Conservation (phyloP, 1,284 basidiomycete genomes). For the Earliella scabrosa region DNA sequence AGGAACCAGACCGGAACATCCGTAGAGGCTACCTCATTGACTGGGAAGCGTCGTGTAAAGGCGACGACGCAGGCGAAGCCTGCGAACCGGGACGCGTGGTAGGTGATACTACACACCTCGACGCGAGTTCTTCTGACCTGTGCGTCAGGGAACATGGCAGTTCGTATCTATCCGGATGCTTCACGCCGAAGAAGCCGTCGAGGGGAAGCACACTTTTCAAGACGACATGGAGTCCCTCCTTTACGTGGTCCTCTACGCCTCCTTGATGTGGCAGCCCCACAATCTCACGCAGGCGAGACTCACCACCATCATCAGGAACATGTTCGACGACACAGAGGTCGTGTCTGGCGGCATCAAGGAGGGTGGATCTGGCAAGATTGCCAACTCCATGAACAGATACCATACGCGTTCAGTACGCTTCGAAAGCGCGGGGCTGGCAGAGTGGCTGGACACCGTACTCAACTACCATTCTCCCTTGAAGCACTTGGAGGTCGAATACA, state of each 20-base stretch:
- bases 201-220: conserved; percentile 1
- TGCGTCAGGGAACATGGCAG: conserved; percentile 16
- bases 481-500: background rate
- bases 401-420: background rate
- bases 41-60: conserved; percentile 5
- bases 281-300: background rate
- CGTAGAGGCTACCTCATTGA: conserved; percentile 11
- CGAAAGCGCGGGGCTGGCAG: background rate
- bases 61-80: background rate
- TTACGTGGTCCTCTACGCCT: conserved; percentile 19
- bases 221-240: conserved; percentile 22
- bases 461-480: conserved; percentile 2
- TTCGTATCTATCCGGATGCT: conserved; percentile 6
- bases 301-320: background rate
- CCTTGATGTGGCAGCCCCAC: conserved; percentile 10
- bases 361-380: conserved; percentile 4
- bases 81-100: background rate
- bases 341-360: background rate
- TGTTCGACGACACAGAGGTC: background rate
- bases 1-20: background rate
- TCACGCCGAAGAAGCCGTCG: background rate
- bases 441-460: conserved; percentile 12
- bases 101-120: too few species aligned
- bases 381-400: background rate
- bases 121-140: too few species aligned